These are phyloP conservation scores for Auricularia heimuer DNA, from an alignment of 768 basidiomycete genomes.

Conservation along the genomic window DNA sequence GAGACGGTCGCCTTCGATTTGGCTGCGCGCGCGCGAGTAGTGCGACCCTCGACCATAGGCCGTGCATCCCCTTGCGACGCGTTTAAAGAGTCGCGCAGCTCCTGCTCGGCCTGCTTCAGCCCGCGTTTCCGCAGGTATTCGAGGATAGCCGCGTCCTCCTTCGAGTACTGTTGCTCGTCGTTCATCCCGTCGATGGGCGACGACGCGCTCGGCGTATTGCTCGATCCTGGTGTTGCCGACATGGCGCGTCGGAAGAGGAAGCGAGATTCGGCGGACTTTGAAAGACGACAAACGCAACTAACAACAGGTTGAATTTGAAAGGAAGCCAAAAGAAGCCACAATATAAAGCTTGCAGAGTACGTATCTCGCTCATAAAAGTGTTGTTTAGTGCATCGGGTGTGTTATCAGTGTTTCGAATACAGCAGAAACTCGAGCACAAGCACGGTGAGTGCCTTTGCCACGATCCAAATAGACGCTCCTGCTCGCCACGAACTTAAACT, in stretches of 20 bases:
- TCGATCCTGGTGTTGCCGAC: neutral
- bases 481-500: no score
- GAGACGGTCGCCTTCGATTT: constrained; percentile 20
- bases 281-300: neutral
- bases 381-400: no score
- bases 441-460: no score
- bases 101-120: constrained; percentile 35
- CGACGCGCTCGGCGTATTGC: constrained; percentile 1
- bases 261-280: neutral
- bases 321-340: no score
- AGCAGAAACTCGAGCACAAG: no score
- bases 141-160: constrained; percentile 31
- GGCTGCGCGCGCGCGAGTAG: neutral
- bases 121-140: constrained; percentile 41
- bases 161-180: constrained; percentile 17
- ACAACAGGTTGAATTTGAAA: no score
- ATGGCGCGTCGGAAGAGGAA: neutral
- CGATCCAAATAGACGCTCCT: no score
- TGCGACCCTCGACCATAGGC: neutral
- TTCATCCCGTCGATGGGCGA: constrained; percentile 19
- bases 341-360: no score
- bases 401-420: no score
- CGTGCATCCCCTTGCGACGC: constrained; percentile 26
- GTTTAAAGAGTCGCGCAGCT: constrained; percentile 32
- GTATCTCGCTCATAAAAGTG: no score